Conservation (phyloP, 495 filamentous ascomycete species). For the Margaritispora aquatica region DNA sequence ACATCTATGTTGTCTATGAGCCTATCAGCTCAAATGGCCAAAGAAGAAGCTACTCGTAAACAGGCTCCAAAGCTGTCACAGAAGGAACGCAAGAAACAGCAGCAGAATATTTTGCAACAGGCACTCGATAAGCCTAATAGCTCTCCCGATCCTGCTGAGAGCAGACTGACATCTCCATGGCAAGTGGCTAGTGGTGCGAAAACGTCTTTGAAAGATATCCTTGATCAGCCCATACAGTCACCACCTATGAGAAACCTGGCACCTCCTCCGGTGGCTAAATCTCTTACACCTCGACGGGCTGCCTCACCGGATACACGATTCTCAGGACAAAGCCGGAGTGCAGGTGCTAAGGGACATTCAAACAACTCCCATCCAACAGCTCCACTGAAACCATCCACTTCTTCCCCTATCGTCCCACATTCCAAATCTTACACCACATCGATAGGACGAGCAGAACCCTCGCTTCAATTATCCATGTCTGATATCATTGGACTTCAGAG, state of each 20-base stretch:
- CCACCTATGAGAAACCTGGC: conserved; percentile 3
- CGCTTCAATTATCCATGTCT: conserved; percentile 65
- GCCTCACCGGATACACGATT: conserved; percentile 52
- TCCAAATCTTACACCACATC: conserved; percentile 37
- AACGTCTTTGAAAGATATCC: conserved; percentile 26
- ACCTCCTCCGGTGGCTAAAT: conserved; percentile 18
- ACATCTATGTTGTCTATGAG: conserved; percentile 71
- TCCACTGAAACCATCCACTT: conserved; percentile 4
- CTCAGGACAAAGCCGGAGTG: conserved; percentile 36
- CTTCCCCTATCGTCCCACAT: conserved; percentile 35
- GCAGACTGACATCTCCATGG: conserved; percentile 60
- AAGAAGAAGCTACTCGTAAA: conserved; percentile 29
- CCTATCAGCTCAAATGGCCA: conserved; percentile 47
- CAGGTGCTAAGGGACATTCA: conserved; percentile 4
- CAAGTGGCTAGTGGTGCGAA: conserved; percentile 42
- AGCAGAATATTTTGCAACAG: conserved; percentile 41
- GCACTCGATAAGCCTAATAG: background rate
- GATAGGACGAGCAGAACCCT: conserved; percentile 39
- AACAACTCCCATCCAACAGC: conserved; percentile 8
- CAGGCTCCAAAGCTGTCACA: conserved; percentile 63
- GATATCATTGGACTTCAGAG: conserved; percentile 86
- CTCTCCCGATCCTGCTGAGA: conserved; percentile 7
- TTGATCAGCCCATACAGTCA: conserved; percentile 31
- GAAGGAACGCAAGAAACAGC: conserved; percentile 81
- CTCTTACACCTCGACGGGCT: conserved; percentile 31